Conservation (phyloP, 2,329 filamentous ascomycete species). For the Exophiala mesophila region DNA sequence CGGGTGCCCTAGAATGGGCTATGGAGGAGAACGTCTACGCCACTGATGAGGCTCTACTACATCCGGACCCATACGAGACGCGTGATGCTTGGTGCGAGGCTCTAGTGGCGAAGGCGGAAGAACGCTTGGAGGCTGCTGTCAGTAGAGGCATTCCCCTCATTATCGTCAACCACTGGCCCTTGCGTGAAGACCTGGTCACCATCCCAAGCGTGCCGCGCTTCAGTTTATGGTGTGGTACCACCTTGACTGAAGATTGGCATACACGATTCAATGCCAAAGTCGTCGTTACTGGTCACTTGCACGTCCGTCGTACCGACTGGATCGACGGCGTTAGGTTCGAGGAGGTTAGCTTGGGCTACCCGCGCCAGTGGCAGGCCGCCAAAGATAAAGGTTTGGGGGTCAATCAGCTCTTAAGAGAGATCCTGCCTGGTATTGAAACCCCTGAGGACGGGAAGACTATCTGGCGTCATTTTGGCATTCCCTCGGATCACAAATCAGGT, state of each 20-base stretch:
- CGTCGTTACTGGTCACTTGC: conserved; percentile 26
- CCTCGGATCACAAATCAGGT: not conserved
- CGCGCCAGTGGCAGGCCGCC: conserved; percentile 25
- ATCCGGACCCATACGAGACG: conserved; percentile 23
- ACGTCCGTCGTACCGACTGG: conserved; percentile 26
- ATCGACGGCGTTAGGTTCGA: conserved; percentile 26
- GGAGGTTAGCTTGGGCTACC: conserved; percentile 26
- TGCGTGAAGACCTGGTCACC: conserved; percentile 24
- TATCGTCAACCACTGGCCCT: conserved; percentile 27
- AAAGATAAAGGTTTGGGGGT: conserved; percentile 21
- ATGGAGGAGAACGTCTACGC: conserved; percentile 25
- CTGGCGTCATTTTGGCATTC: conserved; percentile 15
- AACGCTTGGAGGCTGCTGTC: conserved; percentile 18
- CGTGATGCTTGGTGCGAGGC: conserved; percentile 24
- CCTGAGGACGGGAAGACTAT: conserved; percentile 19
- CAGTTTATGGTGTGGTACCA: conserved; percentile 27
- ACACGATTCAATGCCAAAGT: conserved; percentile 25
- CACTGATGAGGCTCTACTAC: conserved; percentile 25
- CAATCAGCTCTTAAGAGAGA: conserved; percentile 24
- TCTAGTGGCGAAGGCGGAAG: conserved; percentile 18
- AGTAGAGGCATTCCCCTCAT: conserved; percentile 20
- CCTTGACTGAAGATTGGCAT: conserved; percentile 26
- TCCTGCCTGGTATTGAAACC: conserved; percentile 20
- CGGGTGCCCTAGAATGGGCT: conserved; percentile 36
- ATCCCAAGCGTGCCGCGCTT: conserved; percentile 26